These are phyloP conservation scores for Rhizophagus clarus DNA, from an alignment of 192 early-diverging fungal genomes.

Conservation along the genomic window DNA sequence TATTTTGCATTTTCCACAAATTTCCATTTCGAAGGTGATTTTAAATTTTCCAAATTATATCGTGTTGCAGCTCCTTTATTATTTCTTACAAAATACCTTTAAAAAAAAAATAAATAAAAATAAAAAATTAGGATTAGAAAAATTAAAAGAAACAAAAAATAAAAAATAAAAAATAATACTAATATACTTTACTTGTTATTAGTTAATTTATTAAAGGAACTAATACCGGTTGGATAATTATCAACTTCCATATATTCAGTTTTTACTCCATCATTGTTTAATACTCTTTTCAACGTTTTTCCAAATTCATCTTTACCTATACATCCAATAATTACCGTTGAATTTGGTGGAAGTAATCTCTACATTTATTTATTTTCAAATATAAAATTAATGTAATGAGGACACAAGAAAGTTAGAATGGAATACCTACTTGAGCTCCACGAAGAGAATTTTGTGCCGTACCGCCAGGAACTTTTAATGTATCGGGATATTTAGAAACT, in stretches of 20 bases:
- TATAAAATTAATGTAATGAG: not conserved
- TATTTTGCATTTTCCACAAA: constrained; percentile 84
- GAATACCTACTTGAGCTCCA: constrained; percentile 63
- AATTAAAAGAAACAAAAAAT: not conserved
- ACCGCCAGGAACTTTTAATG: constrained; percentile 92
- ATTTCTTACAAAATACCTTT: constrained; percentile 87
- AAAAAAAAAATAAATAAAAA: constrained; percentile 3
- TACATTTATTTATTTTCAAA: not conserved
- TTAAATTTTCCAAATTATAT: constrained; percentile 45
- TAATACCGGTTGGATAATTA: constrained; percentile 85
- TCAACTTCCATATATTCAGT: constrained; percentile 87
- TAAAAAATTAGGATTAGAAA: not conserved
- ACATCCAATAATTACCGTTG: constrained; percentile 91
- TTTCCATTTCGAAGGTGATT: constrained; percentile 84
- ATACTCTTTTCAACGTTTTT: constrained; percentile 72
- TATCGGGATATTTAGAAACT: constrained; percentile 68
- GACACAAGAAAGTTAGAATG: not conserved
- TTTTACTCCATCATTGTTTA: constrained; percentile 79
- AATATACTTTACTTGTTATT: constrained; percentile 55
- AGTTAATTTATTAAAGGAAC: constrained; percentile 92
- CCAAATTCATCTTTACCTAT: constrained; percentile 87
- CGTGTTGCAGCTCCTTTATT: constrained; percentile 92
- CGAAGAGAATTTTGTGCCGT: constrained; percentile 96
- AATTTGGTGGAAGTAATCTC: constrained; percentile 84
- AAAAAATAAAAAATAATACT: too few species aligned